Percentiles rank a stretch among this genome's conserved stretches.
Conservation (phyloP, 2,329 filamentous ascomycete species). For the Emmonsia crescens region DNA sequence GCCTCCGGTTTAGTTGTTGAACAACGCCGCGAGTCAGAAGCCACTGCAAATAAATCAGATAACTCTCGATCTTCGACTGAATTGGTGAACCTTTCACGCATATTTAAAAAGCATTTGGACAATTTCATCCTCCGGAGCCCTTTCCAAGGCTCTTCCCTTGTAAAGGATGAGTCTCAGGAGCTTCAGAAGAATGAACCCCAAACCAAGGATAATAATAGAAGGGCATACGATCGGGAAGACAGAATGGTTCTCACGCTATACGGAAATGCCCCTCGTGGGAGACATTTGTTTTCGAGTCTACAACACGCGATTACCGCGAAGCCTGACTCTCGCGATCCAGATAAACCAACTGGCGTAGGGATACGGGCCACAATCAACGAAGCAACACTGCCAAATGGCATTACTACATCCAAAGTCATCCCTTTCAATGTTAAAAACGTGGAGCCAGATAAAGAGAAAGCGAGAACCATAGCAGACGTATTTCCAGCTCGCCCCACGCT, state of each 20-base stretch:
- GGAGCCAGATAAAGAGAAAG: slow-evolving; percentile 20
- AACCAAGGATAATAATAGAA: slow-evolving; percentile 24
- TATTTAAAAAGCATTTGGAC: slow-evolving; percentile 54
- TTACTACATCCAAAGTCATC: slow-evolving; percentile 57
- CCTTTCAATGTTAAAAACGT: slow-evolving; percentile 34
- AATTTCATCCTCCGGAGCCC: slow-evolving; percentile 52
- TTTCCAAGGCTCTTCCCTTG: slow-evolving; percentile 31
- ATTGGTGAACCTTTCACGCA: slow-evolving; percentile 36
- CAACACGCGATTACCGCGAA: slow-evolving; percentile 39
- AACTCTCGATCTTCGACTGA: slow-evolving; percentile 22
- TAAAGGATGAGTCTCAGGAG: background rate
- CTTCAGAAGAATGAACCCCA: slow-evolving; percentile 24
- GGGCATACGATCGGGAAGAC: slow-evolving; percentile 29
- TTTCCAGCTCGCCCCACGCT: slow-evolving; percentile 32
- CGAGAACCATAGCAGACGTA: slow-evolving; percentile 35
- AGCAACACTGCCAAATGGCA: slow-evolving; percentile 59
- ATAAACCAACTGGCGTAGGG: slow-evolving; percentile 23
- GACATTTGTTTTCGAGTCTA: slow-evolving; percentile 78
- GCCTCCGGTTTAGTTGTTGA: slow-evolving; percentile 29
- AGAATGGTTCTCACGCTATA: slow-evolving; percentile 63
- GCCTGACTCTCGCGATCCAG: slow-evolving; percentile 23
- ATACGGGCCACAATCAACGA: slow-evolving; percentile 46
- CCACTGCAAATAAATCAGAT: slow-evolving; percentile 17
- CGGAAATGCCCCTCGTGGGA: slow-evolving; percentile 61
- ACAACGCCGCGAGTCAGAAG: slow-evolving; percentile 19